Evolutionary conservation across 805 yeast genomes (phyloP).

Genomic region (Komagataella ulmi): DNA sequence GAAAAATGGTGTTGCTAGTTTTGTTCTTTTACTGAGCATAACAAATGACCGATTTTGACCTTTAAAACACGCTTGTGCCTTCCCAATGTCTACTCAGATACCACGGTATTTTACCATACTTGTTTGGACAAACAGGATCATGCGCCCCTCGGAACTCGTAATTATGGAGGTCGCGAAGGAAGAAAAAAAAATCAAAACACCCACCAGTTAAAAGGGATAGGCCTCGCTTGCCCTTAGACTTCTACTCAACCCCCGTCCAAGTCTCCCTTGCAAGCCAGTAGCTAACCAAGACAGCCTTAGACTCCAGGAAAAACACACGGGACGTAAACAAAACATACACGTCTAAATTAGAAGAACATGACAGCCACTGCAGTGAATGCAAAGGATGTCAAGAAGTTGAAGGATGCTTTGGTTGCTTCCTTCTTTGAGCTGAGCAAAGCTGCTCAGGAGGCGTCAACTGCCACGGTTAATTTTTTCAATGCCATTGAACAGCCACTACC

Average conservation of each 20-base stretch:
- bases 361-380: not conserved
- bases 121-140: not conserved
- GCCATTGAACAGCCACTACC: slow-evolving; percentile 14
- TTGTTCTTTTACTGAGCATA: not conserved
- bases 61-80: not conserved
- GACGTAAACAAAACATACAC: not conserved
- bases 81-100: not conserved
- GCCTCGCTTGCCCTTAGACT: not conserved
- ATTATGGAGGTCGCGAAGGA: not conserved
- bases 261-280: not conserved
- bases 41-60: not conserved
- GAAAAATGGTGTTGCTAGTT: not conserved
- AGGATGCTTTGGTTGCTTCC: slow-evolving; percentile 37
- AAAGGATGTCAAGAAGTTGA: not conserved
- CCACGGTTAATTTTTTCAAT: slow-evolving; percentile 67
- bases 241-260: not conserved
- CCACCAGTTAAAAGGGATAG: not conserved
- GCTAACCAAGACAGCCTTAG: not conserved
- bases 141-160: not conserved
- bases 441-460: slow-evolving; percentile 75
- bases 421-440: slow-evolving; percentile 74
- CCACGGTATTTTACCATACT: not conserved
- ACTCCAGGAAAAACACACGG: not conserved
- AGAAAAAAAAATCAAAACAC: not conserved
- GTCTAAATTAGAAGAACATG: not conserved